These are phyloP conservation scores for Rhamnella rubrinervis DNA, from an alignment of 331 rosid species.

Conservation along the genomic window DNA sequence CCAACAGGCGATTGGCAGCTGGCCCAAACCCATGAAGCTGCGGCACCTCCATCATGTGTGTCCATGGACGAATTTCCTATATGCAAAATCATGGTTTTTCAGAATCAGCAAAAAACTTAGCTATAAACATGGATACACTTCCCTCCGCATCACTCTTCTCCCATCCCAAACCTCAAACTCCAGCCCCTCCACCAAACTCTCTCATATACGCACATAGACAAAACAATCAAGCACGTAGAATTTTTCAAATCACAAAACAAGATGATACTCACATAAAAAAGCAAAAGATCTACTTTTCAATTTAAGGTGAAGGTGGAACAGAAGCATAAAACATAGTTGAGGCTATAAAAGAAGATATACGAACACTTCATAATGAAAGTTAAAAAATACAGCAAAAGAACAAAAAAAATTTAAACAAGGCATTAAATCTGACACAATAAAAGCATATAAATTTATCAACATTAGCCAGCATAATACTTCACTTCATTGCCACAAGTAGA, in stretches of 20 bases:
- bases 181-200: not conserved
- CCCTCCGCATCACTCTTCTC: not conserved
- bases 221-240: not conserved
- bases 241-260: not conserved
- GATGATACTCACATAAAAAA: not conserved
- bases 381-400: too few species aligned
- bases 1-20: conserved; percentile 91
- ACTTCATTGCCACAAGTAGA: not conserved
- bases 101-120: not conserved
- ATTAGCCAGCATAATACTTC: not conserved
- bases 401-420: not conserved
- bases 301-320: not conserved
- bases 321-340: not conserved
- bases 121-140: not conserved
- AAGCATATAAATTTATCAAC: not conserved
- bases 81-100: not conserved
- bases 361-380: not conserved
- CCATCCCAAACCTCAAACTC: not conserved
- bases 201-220: too few species aligned
- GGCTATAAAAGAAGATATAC: not conserved
- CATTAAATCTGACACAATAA: not conserved
- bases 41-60: conserved; percentile 99
- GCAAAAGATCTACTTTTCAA: not conserved
- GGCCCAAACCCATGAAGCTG: conserved; percentile 99
- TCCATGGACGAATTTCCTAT: conserved; percentile 99